Evolutionary conservation across 1,284 basidiomycete genomes (phyloP), one percentile per base, ranked within the genome.

Genomic region (Ceratobasidium sp.): DNA sequence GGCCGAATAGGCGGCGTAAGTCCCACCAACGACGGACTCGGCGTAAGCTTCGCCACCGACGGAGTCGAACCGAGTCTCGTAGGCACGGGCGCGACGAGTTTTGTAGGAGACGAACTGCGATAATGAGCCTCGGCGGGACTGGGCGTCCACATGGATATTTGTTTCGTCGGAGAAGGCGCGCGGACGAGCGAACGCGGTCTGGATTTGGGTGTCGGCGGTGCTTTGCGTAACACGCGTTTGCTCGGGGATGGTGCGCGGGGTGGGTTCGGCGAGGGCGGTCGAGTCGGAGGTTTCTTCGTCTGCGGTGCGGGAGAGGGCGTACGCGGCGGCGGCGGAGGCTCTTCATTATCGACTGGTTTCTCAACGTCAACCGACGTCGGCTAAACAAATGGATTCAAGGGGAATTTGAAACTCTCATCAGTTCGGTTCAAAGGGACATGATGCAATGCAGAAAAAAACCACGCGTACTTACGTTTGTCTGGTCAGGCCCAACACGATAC

Each of bases 121-220:
- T 40, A 71, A 56, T 71, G 69, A 20, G 69, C 69, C 18, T 71
- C 69, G 9, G 33, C 69, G 7, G 51, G 51, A 3, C 63, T 28
- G 12, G 73, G 73, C n/a, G 73, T n/a, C 73, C 73, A 76, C 73
- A 76, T 76, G 4, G 73, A 64, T 33, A 58, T 23, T 9, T 33
- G 49, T 44, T 75, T 75, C 39, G 58, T 64, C 9, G 67, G 67
- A 9, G 67, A 69, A n/a, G 67, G 67, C 13, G 67, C 5, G 13
- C 67, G 67, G 13, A 69, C 51, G 40, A 69, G 51, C 23, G 67
- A 69, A 15, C 28, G 46, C 26, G 71, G 58, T 18, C 71, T 63
- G 13, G 55, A 58, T n/a, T 51, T 73, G 3, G 71, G 58, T 51
- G 61, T 64, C 4, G 67, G 67, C 18, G 67, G 67, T 3, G 67